phyloP scores from a whole-genome alignment of 192 early-diverging fungal genomes.

The Anaeromyces robustus region DNA sequence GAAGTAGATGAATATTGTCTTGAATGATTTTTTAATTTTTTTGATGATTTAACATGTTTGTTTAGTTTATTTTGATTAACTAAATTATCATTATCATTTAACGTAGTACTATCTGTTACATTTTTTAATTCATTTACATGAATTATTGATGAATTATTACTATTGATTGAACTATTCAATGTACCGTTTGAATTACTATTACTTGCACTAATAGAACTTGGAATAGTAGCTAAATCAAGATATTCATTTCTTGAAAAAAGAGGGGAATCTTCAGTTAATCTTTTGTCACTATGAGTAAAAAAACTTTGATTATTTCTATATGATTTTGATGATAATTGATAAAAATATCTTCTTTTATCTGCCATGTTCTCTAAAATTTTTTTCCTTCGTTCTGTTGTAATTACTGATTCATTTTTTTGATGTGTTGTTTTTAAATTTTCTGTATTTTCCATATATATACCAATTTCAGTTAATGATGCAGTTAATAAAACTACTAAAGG shows the following conservation, averaged over 20 bases:
- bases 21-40: not conserved
- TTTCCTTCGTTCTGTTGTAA: not conserved
- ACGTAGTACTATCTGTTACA: not conserved
- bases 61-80: not conserved
- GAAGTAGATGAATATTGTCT: not conserved
- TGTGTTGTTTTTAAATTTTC: not conserved
- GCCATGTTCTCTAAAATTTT: conserved; percentile 1
- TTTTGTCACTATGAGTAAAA: not conserved
- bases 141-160: not conserved
- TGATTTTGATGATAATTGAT: not conserved
- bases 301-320: not conserved
- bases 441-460: not conserved
- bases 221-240: not conserved
- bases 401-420: not conserved
- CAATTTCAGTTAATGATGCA: conserved; percentile 18
- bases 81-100: not conserved
- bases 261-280: not conserved
- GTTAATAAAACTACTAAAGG: conserved; percentile 20
- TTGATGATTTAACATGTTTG: not conserved
- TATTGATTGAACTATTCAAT: not conserved
- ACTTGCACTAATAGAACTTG: not conserved
- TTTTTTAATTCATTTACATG: not conserved
- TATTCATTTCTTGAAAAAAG: not conserved
- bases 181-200: not conserved
- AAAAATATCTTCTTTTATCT: not conserved